Base-by-base conservation (phyloP, 1,139 yeast species). In the Eremothecium gossypii region DNA sequence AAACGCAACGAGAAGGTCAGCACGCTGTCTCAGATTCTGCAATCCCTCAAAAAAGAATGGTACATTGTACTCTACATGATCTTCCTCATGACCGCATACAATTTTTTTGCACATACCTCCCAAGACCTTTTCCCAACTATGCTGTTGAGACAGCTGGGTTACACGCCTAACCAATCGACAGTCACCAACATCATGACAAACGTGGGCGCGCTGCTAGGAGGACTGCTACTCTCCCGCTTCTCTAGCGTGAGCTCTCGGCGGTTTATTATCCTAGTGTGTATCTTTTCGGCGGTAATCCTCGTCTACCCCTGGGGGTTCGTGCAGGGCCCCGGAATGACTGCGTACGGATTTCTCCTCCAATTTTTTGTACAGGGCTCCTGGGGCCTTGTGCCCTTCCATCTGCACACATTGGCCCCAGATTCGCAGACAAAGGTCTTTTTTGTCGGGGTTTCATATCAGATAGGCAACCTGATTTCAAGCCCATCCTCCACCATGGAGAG, bases 331-430 rank as follows among this genome's bases (percentile, higher is more conserved):
- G 41, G 44, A 7, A 74, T 82, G 49, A 79, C 83, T 55, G 93
- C 91, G 6, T 82, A 84, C 45, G 91, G 71, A 1, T 84, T 83
- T 64, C 83, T 81, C 67, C 65, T 84, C 53, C 95, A 85, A 63
- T 77, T 79, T 55, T 78, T 78, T 51, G 91, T 84, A 40, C 94
- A 83, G 64, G 95, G 95, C 50, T 83, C 86, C 12, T 85, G 94
- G 87, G 93, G 94, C 52, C 83, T 83, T 36, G 73, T 82, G 50
- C 95, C 95, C 42, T 75, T 82, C 49, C 86, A 83, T 61, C 68
- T 83, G 41, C 71, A 84, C 2, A 94, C 83, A 63, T 70, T 84
- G 49, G 74, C 91, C n/a, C 81, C 81, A 38, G 91, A 89, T 20
- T 34, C 37, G 11, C 79, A 80, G 51, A 80, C 79, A 64, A 71